These are phyloP conservation scores for Lipomyces chichibuensis DNA, from an alignment of 805 yeast species.

Conservation along the genomic window DNA sequence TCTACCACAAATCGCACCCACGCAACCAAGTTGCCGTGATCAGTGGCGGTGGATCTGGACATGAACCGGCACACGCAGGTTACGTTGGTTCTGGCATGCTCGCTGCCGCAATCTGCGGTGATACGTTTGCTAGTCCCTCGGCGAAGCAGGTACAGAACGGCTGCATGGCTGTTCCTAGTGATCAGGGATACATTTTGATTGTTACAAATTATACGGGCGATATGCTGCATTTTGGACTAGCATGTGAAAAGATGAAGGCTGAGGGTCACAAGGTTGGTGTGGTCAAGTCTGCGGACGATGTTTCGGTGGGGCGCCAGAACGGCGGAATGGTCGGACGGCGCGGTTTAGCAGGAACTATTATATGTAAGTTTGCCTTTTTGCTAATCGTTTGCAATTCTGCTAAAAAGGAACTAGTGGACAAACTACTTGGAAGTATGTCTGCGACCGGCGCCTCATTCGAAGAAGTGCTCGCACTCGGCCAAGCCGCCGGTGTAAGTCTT, in stretches of 20 bases:
- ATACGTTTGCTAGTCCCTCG: conserved; percentile 88
- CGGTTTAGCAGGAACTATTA: conserved; percentile 88
- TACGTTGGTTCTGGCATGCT: conserved; percentile 84
- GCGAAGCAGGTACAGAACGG: conserved; percentile 81
- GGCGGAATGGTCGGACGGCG: conserved; percentile 93
- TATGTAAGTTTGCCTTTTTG: conserved; percentile 40
- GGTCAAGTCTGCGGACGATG: conserved; percentile 85
- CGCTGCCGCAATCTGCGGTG: conserved; percentile 88
- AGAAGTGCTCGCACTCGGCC: conserved; percentile 16
- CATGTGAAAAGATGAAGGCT: conserved; percentile 85
- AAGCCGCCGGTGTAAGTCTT: conserved; percentile 46
- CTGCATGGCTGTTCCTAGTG: conserved; percentile 45
- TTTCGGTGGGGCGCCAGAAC: conserved; percentile 86
- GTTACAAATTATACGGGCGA: conserved; percentile 96
- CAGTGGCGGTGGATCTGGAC: conserved; percentile 96
- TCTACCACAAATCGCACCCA: conserved; percentile 39
- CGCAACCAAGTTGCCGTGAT: conserved; percentile 58
- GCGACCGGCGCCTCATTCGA: conserved; percentile 44
- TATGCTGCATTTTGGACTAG: conserved; percentile 87
- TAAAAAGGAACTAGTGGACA: conserved; percentile 59
- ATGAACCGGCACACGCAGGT: conserved; percentile 92
- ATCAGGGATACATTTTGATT: conserved; percentile 67
- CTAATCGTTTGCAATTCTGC: neutral
- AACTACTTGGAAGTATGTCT: conserved; percentile 75
- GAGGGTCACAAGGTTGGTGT: conserved; percentile 73